Base-by-base conservation (phyloP, 208 protist species). In the Crithidia thermophila region DNA sequence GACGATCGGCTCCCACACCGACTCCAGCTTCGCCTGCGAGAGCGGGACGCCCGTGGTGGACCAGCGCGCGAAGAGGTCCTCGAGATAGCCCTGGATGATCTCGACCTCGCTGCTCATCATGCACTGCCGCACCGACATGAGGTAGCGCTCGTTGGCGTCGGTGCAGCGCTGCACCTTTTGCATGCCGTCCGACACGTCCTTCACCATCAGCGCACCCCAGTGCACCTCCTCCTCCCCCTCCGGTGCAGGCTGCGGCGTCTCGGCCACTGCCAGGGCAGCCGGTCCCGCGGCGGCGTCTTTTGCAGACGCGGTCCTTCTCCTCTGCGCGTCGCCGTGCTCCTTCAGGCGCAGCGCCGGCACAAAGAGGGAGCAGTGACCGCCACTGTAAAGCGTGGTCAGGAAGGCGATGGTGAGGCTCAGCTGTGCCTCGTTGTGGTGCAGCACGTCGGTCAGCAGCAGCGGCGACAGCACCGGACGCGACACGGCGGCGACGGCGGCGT, bases 321-420 rank as follows among this genome's bases (percentile, higher is more conserved):
- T 34, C 4, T 25, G 33, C 16, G 5, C 8, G 3, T 39, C 33
- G 5, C 28, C 13, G 1, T 33, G 43, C 40, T 7, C 30, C 18
- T 30, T 13, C 28, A 59, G 55, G 2, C 10, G 42, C 52, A 67
- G 43, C 25, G 40, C 36, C 18, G 56, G 66, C 61, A 43, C 27
- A 45, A 96, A 96, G 23, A 96, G 71, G 0, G 91, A 94, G 74
- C 87, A 96, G 71, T 96, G 87, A 9, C 91, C 86, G 30, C 91
- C 91, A 40, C 84, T 76, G 72, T 84, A 87, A 21, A 85, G 64
- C 28, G 73, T 87, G 42, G 71, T 72, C 5, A 96, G 52, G 60
- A 93, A 96, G 63, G 59, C 77, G 13, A 90, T 21, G 14, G 82
- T 76, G 5, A 94, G 33, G 53, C 70, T 70, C 30, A 93, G 70